Conservation (phyloP, 129 eudicot species). For the Flaveria brownii region DNA sequence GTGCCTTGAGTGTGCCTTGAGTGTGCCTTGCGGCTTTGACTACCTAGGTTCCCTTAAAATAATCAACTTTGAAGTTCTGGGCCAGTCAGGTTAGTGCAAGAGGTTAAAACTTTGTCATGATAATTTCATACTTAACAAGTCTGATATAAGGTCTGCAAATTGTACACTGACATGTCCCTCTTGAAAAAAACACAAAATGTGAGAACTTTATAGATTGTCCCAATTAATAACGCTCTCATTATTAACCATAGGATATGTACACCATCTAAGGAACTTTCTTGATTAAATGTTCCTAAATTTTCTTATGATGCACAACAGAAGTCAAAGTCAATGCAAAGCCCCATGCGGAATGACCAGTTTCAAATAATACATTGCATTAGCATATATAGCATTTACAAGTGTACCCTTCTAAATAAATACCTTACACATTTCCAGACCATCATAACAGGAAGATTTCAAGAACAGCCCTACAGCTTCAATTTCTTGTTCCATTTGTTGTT, state of each 20-base stretch:
- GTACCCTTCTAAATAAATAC: conserved; percentile 9
- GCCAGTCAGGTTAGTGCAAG: background rate
- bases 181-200: background rate
- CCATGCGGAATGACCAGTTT: conserved; percentile 14
- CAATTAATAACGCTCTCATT: background rate
- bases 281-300: conserved; percentile 9
- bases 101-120: background rate
- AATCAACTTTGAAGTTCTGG: background rate
- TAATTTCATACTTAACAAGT: background rate
- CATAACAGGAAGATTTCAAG: conserved; percentile 18
- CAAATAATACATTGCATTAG: background rate
- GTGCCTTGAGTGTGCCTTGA: background rate
- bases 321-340: conserved; percentile 24
- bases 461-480: conserved; percentile 5
- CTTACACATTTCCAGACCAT: conserved; percentile 15
- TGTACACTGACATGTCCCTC: background rate
- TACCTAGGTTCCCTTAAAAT: background rate
- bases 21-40: background rate
- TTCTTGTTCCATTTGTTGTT: background rate
- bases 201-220: background rate
- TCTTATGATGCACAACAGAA: conserved; percentile 1
- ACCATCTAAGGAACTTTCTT: conserved; percentile 24
- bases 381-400: background rate
- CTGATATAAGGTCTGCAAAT: background rate
- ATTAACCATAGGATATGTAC: background rate